Percentiles rank a stretch among this genome's conserved stretches.
Conservation (phyloP, 1,284 basidiomycete genomes). For the Porogramme epimiltina region DNA sequence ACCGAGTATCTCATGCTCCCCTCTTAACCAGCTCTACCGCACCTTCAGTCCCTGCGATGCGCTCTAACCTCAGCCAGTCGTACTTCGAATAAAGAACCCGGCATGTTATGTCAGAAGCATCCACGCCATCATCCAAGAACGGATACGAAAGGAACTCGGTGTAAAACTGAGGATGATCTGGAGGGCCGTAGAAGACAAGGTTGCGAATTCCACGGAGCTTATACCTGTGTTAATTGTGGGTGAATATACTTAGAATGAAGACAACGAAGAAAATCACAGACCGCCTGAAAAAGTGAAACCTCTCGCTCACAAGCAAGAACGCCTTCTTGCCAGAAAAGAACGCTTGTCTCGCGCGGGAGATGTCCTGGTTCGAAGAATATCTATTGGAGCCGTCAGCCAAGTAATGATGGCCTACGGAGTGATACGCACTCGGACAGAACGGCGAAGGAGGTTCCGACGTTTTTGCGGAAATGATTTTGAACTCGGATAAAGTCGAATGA, state of each 20-base stretch:
- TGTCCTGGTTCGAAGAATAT: constrained; percentile 92
- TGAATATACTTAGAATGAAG: too few species aligned
- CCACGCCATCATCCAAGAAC: constrained; percentile 82
- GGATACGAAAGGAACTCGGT: constrained; percentile 86
- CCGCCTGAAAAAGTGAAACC: constrained; percentile 97
- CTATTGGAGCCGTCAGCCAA: constrained; percentile 39
- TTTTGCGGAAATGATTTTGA: constrained; percentile 83
- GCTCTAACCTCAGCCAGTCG: constrained; percentile 85
- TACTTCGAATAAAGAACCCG: constrained; percentile 84
- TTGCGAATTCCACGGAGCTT: constrained; percentile 91
- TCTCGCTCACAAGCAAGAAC: constrained; percentile 91
- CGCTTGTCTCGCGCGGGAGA: constrained; percentile 88
- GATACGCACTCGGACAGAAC: constrained; percentile 82
- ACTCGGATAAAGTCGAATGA: constrained; percentile 97
- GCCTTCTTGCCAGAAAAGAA: constrained; percentile 91
- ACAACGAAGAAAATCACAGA: constrained; percentile 30
- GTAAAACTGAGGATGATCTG: constrained; percentile 91
- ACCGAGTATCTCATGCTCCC: constrained; percentile 7
- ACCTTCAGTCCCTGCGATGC: constrained; percentile 68
- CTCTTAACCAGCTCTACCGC: constrained; percentile 48
- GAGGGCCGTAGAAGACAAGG: constrained; percentile 90
- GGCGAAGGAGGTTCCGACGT: constrained; percentile 69
- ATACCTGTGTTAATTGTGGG: constrained; percentile 54
- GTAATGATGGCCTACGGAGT: too few species aligned
- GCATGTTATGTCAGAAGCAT: constrained; percentile 78